Evolutionary conservation across 2,329 filamentous ascomycete genomes (phyloP), one percentile per base, ranked within the genome.

Genomic region (Penicillium thymicola): DNA sequence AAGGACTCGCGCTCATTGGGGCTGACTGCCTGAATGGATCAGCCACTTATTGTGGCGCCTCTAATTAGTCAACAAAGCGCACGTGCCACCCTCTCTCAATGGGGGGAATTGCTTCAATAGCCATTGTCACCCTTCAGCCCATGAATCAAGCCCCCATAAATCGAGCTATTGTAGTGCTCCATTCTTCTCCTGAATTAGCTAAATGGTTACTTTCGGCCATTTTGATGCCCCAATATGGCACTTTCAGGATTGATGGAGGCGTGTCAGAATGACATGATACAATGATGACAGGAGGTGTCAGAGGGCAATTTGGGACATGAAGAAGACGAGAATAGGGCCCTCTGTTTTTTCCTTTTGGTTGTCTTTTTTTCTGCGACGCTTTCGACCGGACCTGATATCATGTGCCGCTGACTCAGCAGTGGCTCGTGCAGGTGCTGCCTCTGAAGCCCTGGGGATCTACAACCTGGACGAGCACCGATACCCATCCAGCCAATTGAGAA

Each of bases 341-440:
- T 54, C 61, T 56, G 59, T 48, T 59, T 55, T 59, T 64, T 60
- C 58, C 62, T 62, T 59, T 60, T 59, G 57, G 57, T 56, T 58
- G 59, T 52, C 60, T 37, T 21, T 58, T 65, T 65, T 61, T 59
- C 60, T 65, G 62, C 54, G 60, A 61, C 59, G 62, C 63, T 63
- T 60, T 62, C 40, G 59, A 56, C 57, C 54, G 46, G 61, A 63
- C 61, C 64, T 66, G 64, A 66, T 66, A 66, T 66, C 64, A 66
- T 66, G 64, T 66, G 64, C 65, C 21, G 63, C 40, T 66, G 61
- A 66, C 54, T 66, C 61, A 66, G 53, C 60, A 10, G 54, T 55
- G 54, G 54, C 54, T 45, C 52, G 52, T 55, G 52, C 44, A 14
- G 28, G 52, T 55, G 52, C 44, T 18, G 28, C 25, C 50, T 21